Percentiles rank a stretch among this genome's conserved stretches.
Conservation (phyloP, 306 rosid species). For the Prinsepia uniflora region DNA sequence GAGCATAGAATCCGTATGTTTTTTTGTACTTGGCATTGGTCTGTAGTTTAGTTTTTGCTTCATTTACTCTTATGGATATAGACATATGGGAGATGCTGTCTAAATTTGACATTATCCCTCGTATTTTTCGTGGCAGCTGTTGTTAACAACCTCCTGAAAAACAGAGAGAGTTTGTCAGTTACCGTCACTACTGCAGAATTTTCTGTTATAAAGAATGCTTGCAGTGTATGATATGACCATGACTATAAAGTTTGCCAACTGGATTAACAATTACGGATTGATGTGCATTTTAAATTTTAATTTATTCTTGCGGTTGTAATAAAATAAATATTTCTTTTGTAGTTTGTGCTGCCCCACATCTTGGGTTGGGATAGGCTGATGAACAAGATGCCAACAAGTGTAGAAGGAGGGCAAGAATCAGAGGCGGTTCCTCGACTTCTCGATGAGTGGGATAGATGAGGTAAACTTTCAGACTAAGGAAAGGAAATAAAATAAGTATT, state of each 20-base stretch:
- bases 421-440: slow-evolving; percentile 30
- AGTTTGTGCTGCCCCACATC: slow-evolving; percentile 88
- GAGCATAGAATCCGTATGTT: neutral
- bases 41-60: neutral
- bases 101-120: slow-evolving; percentile 1
- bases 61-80: neutral
- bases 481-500: no score
- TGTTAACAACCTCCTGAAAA: slow-evolving; percentile 50
- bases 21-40: neutral
- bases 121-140: slow-evolving; percentile 52
- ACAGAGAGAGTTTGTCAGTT: slow-evolving; percentile 56
- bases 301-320: neutral
- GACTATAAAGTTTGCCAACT: neutral
- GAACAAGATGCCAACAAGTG: slow-evolving; percentile 31
- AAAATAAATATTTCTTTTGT: slow-evolving; percentile 15
- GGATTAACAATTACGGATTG: neutral
- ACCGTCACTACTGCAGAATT: slow-evolving; percentile 82
- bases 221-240: slow-evolving; percentile 59
- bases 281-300: neutral
- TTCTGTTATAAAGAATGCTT: slow-evolving; percentile 85
- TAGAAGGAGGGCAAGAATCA: slow-evolving; percentile 32
- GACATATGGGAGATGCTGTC: neutral
- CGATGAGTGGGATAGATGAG: slow-evolving; percentile 85
- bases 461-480: neutral
- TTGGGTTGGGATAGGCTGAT: slow-evolving; percentile 83